Evolutionary conservation across 768 basidiomycete genomes (phyloP).

Genomic region (Chiua virens): DNA sequence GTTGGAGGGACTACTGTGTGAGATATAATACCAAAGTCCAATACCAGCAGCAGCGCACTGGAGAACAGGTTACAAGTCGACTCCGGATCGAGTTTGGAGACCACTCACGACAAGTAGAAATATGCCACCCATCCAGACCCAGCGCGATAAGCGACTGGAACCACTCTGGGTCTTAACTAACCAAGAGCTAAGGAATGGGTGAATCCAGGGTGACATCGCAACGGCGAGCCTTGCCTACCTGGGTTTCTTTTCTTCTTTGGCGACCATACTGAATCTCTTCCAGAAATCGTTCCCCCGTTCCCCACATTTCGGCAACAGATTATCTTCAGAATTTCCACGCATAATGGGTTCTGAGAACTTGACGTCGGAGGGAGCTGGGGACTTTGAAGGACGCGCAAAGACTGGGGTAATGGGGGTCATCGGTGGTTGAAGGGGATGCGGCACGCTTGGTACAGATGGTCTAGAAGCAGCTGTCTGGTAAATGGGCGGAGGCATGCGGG

Average conservation of each 20-base stretch:
- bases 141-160: slow-evolving; percentile 52
- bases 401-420: slow-evolving; percentile 78
- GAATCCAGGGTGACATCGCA: not conserved
- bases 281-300: slow-evolving; percentile 84
- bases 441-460: slow-evolving; percentile 47
- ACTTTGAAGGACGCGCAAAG: slow-evolving; percentile 61
- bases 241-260: slow-evolving; percentile 63
- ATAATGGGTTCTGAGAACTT: slow-evolving; percentile 59
- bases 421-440: slow-evolving; percentile 75
- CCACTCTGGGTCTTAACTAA: slow-evolving; percentile 61
- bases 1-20: slow-evolving; percentile 50
- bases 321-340: slow-evolving; percentile 67
- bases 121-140: slow-evolving; percentile 72
- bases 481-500: slow-evolving; percentile 32
- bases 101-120: slow-evolving; percentile 51
- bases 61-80: not conserved
- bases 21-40: slow-evolving; percentile 58
- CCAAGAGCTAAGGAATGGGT: slow-evolving; percentile 51
- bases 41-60: slow-evolving; percentile 56
- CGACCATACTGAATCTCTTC: slow-evolving; percentile 84
- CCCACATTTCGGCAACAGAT: slow-evolving; percentile 63
- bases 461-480: slow-evolving; percentile 31
- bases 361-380: slow-evolving; percentile 40
- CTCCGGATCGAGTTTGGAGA: not conserved
- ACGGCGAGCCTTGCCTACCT: slow-evolving; percentile 28